Evolutionary conservation across 2,329 filamentous ascomycete genomes (phyloP).

Genomic region (Byssochlamys sp.): DNA sequence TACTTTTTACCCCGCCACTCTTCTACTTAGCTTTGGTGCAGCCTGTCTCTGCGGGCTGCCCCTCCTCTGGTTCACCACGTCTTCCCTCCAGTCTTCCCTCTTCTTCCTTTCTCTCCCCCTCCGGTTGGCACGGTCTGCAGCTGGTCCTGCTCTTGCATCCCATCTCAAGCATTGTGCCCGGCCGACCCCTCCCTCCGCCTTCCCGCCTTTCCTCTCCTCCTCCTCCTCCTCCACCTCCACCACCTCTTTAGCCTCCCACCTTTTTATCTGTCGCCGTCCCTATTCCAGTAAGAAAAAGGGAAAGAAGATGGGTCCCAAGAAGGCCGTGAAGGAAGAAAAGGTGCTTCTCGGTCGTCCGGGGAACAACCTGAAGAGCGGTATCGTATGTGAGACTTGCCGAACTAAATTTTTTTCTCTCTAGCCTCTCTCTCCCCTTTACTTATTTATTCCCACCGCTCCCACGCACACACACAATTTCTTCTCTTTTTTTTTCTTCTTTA

Average conservation of each 20-base stretch:
- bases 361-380: conserved; percentile 98
- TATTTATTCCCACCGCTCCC: neutral
- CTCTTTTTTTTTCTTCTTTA: conserved; percentile 7
- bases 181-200: conserved; percentile 7
- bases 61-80: conserved; percentile 22
- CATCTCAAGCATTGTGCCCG: conserved; percentile 12
- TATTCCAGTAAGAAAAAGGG: conserved; percentile 52
- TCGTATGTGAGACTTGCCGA: conserved; percentile 61
- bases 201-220: conserved; percentile 27
- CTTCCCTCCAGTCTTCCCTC: conserved; percentile 17
- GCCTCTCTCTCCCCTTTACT: conserved; percentile 7
- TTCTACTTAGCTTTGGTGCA: neutral
- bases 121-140: conserved; percentile 50
- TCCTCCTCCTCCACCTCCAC: conserved; percentile 34
- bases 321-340: conserved; percentile 84
- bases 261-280: conserved; percentile 28
- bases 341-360: conserved; percentile 88
- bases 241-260: conserved; percentile 18
- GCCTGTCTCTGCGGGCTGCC: conserved; percentile 9
- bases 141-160: conserved; percentile 50
- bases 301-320: conserved; percentile 91
- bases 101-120: conserved; percentile 48
- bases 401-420: neutral
- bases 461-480: conserved; percentile 8
- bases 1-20: conserved; percentile 1